Percentiles rank a stretch among this genome's conserved stretches.
Evolutionary conservation across 192 early-diverging fungal genomes (phyloP).

Genomic region (Backusella tuberculispora): DNA sequence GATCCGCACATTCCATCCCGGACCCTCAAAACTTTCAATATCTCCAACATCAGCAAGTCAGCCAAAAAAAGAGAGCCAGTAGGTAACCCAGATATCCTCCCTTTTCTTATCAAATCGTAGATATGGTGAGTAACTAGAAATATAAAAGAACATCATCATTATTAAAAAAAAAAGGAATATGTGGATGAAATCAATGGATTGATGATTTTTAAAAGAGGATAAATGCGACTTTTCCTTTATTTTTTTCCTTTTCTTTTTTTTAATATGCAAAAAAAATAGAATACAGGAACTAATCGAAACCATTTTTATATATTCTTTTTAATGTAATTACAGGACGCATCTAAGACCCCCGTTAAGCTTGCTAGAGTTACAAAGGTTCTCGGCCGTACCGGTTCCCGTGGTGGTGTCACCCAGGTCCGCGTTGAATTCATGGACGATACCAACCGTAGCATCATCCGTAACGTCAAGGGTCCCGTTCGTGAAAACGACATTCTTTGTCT

Average conservation of each 20-base stretch:
- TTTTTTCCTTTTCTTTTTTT: too few relatives aligned
- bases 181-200: conserved; percentile 32
- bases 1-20: not conserved
- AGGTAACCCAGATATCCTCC: conserved; percentile 5
- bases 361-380: conserved; percentile 96
- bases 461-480: conserved; percentile 99
- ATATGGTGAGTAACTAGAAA: conserved; percentile 1
- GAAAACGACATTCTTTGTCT: conserved; percentile 96
- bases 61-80: conserved; percentile 2
- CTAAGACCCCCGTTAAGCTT: conserved; percentile 79
- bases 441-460: conserved; percentile 97
- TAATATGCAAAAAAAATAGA: conserved; percentile 2
- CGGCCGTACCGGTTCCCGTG: conserved; percentile 99
- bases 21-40: not conserved
- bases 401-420: conserved; percentile 99
- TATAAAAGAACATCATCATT: not conserved
- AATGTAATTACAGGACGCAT: conserved; percentile 33
- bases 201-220: not conserved
- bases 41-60: not conserved
- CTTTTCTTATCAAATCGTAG: conserved; percentile 24
- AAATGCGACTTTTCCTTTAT: not conserved
- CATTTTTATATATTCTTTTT: not conserved
- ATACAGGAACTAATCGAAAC: not conserved
- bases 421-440: conserved; percentile 99
- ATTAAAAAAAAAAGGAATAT: not conserved